Evolutionary conservation across 306 rosid genomes (phyloP), one percentile per base, ranked within the genome.

Genomic region (Calophaca sinica): DNA sequence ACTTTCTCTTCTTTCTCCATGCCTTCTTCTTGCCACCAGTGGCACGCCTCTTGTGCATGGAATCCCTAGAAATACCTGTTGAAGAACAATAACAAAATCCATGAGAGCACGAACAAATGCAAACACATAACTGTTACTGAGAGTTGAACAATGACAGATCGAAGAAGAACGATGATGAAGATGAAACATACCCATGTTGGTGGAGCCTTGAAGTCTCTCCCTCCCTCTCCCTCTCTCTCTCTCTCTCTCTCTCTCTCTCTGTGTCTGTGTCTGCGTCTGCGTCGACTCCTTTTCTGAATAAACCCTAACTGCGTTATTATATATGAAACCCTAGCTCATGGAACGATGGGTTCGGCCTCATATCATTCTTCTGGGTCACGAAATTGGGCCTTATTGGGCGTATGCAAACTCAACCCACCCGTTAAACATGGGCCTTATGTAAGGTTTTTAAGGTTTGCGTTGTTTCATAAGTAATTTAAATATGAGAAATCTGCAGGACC

Each of bases 1-100:
- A 79, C 83, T 79, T 79, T 79, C 83, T 58, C 83, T 72, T 79
- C 79, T 79, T 79, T 2, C 83, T 79, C 83, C 83, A 79, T 0
- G 68, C 62, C 74, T 79, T 79, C 63, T 79, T 58, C 74, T 79
- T 79, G 69, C 83, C 83, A 72, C 75, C 79, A 79, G 83, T 79
- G 38, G 83, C 83, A 57, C 74, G 79, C 69, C 74, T 79, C 74
- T 79, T 79, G 74, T 72, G 79, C 79, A 79, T 72, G 2, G 83
- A 79, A 65, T 73, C 79, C 74, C 83, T 64, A 8, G 83, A 79
- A 72, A 79, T 79, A 65, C 83, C 83, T 79, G 68, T 28, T 42
- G 14, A 62, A 26, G 48, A 66, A 9, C 41, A 76, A 33, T 2
- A 54, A 32, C 35, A 50, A 20, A 42, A 32, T 0, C 26, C 57